Evolutionary conservation across 306 rosid species (phyloP).

Genomic region (Canavalia gladiata): DNA sequence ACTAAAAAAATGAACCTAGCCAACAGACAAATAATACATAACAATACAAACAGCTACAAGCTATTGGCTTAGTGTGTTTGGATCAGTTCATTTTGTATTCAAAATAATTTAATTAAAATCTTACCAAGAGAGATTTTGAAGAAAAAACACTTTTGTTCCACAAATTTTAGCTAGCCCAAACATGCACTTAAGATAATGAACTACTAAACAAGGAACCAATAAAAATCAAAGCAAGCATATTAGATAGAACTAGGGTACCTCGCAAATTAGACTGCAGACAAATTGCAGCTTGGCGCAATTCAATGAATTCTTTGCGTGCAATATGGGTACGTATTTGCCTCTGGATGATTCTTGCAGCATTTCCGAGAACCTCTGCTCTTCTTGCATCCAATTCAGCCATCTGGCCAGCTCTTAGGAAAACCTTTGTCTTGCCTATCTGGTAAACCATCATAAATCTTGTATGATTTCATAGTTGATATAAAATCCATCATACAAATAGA

Average conservation of each 20-base stretch:
- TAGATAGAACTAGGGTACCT: slow-evolving; percentile 64
- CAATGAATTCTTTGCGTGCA: slow-evolving; percentile 90
- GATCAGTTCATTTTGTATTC: not conserved
- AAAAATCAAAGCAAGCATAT: slow-evolving; percentile 40
- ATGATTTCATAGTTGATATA: slow-evolving; percentile 39
- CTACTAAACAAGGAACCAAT: slow-evolving; percentile 41
- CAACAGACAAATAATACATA: slow-evolving; percentile 1
- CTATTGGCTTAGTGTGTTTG: not conserved
- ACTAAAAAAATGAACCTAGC: not conserved
- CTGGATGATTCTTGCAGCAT: slow-evolving; percentile 92
- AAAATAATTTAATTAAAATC: not conserved
- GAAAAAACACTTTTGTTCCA: not conserved
- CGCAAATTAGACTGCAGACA: slow-evolving; percentile 85
- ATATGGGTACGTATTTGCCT: slow-evolving; percentile 93
- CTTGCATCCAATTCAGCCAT: slow-evolving; percentile 99
- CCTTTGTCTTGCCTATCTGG: slow-evolving; percentile 95
- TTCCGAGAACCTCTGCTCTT: slow-evolving; percentile 97
- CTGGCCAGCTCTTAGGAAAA: slow-evolving; percentile 97
- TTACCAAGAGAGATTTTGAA: not conserved
- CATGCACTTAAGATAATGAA: slow-evolving; percentile 30
- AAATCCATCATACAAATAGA: slow-evolving; percentile 30
- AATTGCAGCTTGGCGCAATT: slow-evolving; percentile 85
- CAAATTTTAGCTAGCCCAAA: slow-evolving; percentile 1
- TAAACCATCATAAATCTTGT: slow-evolving; percentile 60
- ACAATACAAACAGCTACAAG: slow-evolving; percentile 8